Conservation (phyloP, 2,329 filamentous ascomycete genomes). For the Colletotrichum sp. region DNA sequence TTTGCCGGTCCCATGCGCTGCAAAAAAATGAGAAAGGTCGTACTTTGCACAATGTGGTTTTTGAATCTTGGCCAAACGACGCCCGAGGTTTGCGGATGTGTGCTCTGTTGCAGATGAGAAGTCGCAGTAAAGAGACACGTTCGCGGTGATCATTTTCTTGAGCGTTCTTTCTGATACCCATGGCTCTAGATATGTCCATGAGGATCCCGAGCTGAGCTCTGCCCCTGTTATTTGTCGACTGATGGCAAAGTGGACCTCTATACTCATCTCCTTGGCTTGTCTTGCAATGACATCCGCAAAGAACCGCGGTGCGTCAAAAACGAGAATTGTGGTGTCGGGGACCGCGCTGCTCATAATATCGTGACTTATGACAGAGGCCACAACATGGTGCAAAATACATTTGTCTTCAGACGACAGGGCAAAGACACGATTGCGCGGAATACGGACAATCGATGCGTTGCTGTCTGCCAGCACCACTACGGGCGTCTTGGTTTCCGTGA, state of each 20-base stretch:
- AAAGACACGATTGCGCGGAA: not conserved
- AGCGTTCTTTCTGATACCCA: not conserved
- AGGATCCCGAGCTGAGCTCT: not conserved
- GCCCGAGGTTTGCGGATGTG: not conserved
- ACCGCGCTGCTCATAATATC: not conserved
- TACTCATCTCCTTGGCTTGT: not conserved
- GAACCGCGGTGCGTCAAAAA: not conserved
- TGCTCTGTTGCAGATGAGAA: not conserved
- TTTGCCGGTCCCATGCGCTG: not conserved
- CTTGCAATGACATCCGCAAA: not conserved
- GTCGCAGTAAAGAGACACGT: not conserved
- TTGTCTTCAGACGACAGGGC: not conserved
- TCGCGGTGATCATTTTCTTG: not conserved
- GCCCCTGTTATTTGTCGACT: not conserved
- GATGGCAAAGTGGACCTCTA: not conserved
- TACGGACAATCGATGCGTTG: not conserved
- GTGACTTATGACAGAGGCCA: not conserved
- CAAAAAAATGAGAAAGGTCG: not conserved
- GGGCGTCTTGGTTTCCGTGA: not conserved
- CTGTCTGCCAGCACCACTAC: not conserved
- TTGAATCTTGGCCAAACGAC: not conserved
- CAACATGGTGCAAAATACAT: not conserved
- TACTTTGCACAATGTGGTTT: not conserved
- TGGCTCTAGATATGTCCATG: not conserved
- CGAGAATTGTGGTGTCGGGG: not conserved